Percentiles rank a stretch among this genome's conserved stretches.
Conservation (phyloP, 1,284 basidiomycete species). For the Moesziomyces sp. region DNA sequence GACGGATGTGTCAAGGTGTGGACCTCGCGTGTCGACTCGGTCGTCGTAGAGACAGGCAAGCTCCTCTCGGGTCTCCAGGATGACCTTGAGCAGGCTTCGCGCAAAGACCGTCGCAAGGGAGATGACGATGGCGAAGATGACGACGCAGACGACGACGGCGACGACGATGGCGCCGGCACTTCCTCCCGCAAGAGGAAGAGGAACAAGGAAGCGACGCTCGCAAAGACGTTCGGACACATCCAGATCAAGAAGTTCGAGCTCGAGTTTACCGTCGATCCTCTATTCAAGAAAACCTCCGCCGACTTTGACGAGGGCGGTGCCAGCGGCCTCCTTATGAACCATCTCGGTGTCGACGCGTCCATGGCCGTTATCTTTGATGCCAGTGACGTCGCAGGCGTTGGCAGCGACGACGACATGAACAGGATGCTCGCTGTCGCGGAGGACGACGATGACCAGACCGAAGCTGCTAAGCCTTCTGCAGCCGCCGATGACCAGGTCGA, state of each 20-base stretch:
- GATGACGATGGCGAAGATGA: constrained; percentile 69
- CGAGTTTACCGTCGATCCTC: constrained; percentile 94
- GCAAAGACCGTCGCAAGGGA: constrained; percentile 47
- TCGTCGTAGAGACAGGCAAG: constrained; percentile 96
- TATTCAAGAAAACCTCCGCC: constrained; percentile 97
- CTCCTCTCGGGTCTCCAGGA: constrained; percentile 88
- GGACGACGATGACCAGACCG: constrained; percentile 13
- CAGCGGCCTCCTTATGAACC: constrained; percentile 74
- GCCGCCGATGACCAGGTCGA: constrained; percentile 25
- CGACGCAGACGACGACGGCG: constrained; percentile 68
- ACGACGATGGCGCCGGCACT: constrained; percentile 74
- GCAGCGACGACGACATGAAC: constrained; percentile 74
- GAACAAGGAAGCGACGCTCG: constrained; percentile 64
- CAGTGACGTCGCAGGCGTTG: constrained; percentile 83
- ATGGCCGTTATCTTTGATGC: constrained; percentile 96
- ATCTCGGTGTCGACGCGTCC: constrained; percentile 78
- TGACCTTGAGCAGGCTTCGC: constrained; percentile 58
- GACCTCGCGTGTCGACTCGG: constrained; percentile 96
- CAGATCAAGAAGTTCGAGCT: constrained; percentile 78
- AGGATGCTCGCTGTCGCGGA: constrained; percentile 35
- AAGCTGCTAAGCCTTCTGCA: constrained; percentile 15
- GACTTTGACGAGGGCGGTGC: constrained; percentile 99
- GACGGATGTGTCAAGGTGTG: constrained; percentile 99
- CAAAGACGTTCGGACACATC: constrained; percentile 74
- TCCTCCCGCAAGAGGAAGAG: constrained; percentile 70